Conservation (phyloP, 164 flowering plant genomes). For the Echeveria elegans region DNA sequence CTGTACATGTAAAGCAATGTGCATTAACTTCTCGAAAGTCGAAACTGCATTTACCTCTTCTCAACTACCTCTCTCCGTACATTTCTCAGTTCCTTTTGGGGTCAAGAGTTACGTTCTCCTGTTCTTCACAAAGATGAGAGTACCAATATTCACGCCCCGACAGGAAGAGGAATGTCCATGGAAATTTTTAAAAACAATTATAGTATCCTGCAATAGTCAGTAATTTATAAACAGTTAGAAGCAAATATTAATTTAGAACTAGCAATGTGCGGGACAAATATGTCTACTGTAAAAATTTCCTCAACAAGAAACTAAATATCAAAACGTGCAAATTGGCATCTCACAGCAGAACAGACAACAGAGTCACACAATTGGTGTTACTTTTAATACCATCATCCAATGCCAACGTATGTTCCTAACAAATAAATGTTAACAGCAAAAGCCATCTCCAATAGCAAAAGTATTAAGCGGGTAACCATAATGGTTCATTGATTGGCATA, state of each 20-base stretch:
- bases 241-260: not conserved
- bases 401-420: no score
- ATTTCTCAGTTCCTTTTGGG: not conserved
- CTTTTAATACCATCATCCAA: no score
- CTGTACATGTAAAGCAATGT: not conserved
- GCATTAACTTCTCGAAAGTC: slow-evolving; percentile 1
- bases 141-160: no score
- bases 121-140: not conserved
- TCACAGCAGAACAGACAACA: not conserved
- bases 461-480: no score
- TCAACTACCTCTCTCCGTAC: not conserved
- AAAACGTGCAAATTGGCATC: not conserved
- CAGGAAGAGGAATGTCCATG: no score
- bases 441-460: no score
- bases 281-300: not conserved
- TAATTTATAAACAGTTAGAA: not conserved
- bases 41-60: slow-evolving; percentile 5
- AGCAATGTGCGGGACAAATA: not conserved
- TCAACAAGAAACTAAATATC: not conserved
- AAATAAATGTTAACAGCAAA: no score
- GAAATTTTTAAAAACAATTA: not conserved
- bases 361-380: not conserved
- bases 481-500: no score
- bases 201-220: not conserved
- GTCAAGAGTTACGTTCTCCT: not conserved